Conservation (phyloP, 2,329 filamentous ascomycete species). For the Berkeleyomyces rouxiae region DNA sequence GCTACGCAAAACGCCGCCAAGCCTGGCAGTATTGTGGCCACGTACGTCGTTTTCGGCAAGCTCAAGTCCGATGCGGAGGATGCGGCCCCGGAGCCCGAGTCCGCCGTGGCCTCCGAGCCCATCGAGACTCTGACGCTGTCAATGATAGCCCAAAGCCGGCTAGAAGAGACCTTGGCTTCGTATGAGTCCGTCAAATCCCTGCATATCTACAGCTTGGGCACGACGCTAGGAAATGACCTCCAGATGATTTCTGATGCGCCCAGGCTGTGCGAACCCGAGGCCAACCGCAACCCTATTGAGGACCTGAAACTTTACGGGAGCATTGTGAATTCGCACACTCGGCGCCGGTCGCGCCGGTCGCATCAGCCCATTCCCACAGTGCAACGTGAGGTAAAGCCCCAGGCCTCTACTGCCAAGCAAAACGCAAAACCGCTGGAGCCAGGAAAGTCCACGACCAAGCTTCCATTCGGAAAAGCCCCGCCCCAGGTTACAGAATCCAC, state of each 20-base stretch:
- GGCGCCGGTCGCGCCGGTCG: background rate
- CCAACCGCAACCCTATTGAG: background rate
- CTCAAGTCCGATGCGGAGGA: constrained; percentile 43
- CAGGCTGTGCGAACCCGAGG: background rate
- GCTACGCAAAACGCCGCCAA: constrained; percentile 58
- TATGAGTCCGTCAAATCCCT: constrained; percentile 64
- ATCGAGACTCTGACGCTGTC: constrained; percentile 42
- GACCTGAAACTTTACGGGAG: constrained; percentile 6
- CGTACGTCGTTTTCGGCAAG: constrained; percentile 70
- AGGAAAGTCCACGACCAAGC: background rate
- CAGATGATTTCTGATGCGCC: constrained; percentile 7
- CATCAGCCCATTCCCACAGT: background rate
- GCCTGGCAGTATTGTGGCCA: constrained; percentile 64
- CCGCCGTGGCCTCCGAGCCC: constrained; percentile 25
- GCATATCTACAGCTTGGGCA: constrained; percentile 74
- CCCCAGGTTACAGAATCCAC: background rate
- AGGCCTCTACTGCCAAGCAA: background rate
- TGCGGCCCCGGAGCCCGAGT: constrained; percentile 41
- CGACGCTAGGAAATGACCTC: constrained; percentile 39
- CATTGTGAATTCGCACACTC: constrained; percentile 3
- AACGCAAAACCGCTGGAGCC: background rate
- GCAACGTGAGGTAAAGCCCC: background rate
- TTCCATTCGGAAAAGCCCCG: constrained; percentile 1
- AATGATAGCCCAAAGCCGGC: constrained; percentile 53
- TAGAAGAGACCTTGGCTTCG: constrained; percentile 48